Base-by-base conservation (phyloP, 1,284 basidiomycete genomes). In the Ustilago sp. region DNA sequence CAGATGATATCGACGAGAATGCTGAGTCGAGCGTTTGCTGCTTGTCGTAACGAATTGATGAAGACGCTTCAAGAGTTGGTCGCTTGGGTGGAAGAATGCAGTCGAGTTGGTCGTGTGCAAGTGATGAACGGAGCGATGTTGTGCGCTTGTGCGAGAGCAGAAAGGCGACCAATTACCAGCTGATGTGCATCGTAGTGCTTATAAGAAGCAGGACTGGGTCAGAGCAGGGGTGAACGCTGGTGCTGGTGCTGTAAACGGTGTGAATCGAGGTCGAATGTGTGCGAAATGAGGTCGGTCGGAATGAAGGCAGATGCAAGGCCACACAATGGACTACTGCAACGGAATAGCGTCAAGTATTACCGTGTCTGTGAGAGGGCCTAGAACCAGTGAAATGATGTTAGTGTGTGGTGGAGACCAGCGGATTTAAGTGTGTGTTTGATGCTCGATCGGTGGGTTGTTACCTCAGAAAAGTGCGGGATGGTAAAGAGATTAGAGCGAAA, bases 281-380 rank as follows among this genome's bases (percentile, higher is more conserved):
- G 50, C 31, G 54, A 68, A 52, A 63, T 68, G 51, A 52, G 41
- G 51, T 55, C n/a, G 17, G 31, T 23, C 36, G 19, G 48, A 23
- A 54, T 59, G 34, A 47, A 39, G n/a, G 56, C 32, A 35, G 15
- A 43, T 34, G n/a, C 56, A 41, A 28, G 19, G 35, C 28, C n/a
- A n/a, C 8, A 50, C 32, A 53, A 52, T 52, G 3, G 32, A 48
- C 9, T 23, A 17, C 38, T 31, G 11, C 23, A 32, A 28, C 48
- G 23, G 23, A 32, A 34, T 52, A 36, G 32, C 51, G 31, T 53
- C 48, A 28, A 50, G 48, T 31, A 13, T 11, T 17, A 39, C 38
- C 2, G 38, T 50, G 12, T 50, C 11, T 31, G 23, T 31, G 48
- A 23, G 6, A 31, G 28, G 6, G 31, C 17, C 13, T n/a, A 36